Base-by-base conservation (phyloP, 2,329 filamentous ascomycete species). In the Scedosporium dehoogii region DNA sequence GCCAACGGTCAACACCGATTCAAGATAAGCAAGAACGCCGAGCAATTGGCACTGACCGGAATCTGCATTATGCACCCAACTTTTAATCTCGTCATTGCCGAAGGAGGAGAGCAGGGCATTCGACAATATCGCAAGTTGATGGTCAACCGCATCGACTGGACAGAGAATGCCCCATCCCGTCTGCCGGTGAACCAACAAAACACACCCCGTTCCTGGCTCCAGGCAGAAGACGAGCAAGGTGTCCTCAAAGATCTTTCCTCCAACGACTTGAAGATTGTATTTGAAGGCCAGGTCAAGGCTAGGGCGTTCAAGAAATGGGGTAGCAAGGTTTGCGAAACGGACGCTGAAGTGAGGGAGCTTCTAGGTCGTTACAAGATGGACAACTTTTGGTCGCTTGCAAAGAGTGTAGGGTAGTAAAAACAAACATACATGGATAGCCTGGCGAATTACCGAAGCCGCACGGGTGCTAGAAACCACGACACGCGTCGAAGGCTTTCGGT, bases 91-190 rank as follows among this genome's bases (percentile, higher is more conserved):
- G 85, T 99, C 16, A 85, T 99, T 66, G 92, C 96, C 1, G 96
- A 99, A 73, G 94, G 93, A 41, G 94, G 94, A 46, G 80, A 86
- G 64, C 88, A 94, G 76, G 89, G 88, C 64, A 89, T 94, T 72
- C 86, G 85, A 60, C 87, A 88, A 65, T 97, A 93, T 79, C 91
- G 89, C 73, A 97, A 96, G 73, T 81, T 99, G 33, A 92, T 99
- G 90, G 80, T 96, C 53, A 88, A 93, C 68, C 91, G 94, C 58
- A 92, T 97, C 70, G 89, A 96, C 73, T 99, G 96, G 94, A 89
- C 89, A 2, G 92, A 97, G 72, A 96, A 96, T 68, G 83, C 85
- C 0, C 86, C 86, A 2, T 87, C 92, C 0, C 81, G 81, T 46
- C 77, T 85, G 51, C 81, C 80, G 59, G 81, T 86, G 64, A 81